Evolutionary conservation across 495 filamentous ascomycete species (phyloP).

Genomic region (Pyronema domesticum): DNA sequence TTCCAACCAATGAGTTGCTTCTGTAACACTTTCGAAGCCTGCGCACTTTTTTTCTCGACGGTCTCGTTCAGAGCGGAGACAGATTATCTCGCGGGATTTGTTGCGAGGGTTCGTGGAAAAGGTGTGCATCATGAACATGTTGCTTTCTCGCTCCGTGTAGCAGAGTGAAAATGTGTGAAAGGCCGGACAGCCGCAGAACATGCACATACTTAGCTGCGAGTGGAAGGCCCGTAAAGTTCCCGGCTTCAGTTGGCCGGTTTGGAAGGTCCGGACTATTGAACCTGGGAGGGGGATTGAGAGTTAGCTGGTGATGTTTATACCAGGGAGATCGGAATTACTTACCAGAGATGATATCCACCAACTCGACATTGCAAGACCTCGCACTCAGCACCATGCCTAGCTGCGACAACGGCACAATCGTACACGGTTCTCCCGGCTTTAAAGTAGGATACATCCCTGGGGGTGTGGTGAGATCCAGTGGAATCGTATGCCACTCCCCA

Average conservation of each 20-base stretch:
- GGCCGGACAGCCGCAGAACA: conserved; percentile 32
- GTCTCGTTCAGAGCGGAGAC: conserved; percentile 21
- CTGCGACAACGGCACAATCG: conserved; percentile 17
- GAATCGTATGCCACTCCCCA: conserved; percentile 19
- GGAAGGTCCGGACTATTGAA: conserved; percentile 34
- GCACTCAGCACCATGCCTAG: conserved; percentile 24
- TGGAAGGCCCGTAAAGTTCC: conserved; percentile 36
- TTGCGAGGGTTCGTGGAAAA: conserved; percentile 30
- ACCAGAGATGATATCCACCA: conserved; percentile 24
- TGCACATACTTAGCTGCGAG: conserved; percentile 28
- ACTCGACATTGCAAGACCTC: conserved; percentile 22
- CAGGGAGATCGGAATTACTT: neutral
- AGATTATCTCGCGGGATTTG: conserved; percentile 17
- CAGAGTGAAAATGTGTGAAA: conserved; percentile 36
- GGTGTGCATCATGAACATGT: conserved; percentile 37
- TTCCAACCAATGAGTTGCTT: conserved; percentile 25
- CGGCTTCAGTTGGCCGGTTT: conserved; percentile 37
- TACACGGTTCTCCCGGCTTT: conserved; percentile 17
- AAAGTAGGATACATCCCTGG: conserved; percentile 10
- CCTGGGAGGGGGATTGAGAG: too few relatives aligned
- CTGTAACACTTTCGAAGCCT: conserved; percentile 22
- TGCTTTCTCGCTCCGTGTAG: conserved; percentile 35
- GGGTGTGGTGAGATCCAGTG: conserved; percentile 14
- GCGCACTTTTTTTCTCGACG: conserved; percentile 25
- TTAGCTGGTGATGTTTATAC: too few relatives aligned